phyloP scores from a whole-genome alignment of 2,329 filamentous ascomycete genomes.

The Ceratocystis cacaofunesta region DNA sequence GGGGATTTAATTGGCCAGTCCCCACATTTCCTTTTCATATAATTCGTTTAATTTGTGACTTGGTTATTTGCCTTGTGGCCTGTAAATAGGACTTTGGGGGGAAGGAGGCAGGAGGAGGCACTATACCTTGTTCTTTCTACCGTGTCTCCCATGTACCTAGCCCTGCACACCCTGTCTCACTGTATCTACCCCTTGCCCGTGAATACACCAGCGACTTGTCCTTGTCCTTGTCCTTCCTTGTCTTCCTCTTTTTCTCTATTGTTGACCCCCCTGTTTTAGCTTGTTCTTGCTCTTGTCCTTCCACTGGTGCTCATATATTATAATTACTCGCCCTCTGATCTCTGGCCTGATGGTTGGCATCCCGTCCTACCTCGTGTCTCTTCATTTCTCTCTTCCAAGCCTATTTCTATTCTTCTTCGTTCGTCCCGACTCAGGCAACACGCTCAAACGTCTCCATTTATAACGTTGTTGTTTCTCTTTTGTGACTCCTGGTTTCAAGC shows the following conservation, averaged over 20 bases:
- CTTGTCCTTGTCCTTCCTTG: not conserved
- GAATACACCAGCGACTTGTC: not conserved
- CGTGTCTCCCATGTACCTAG: not conserved
- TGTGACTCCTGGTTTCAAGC: constrained; percentile 12
- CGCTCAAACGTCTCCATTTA: not conserved
- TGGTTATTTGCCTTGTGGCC: not conserved
- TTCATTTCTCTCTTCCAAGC: not conserved
- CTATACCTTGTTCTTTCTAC: not conserved
- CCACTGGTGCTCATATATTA: not conserved
- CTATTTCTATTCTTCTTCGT: not conserved
- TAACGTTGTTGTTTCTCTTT: constrained; percentile 11
- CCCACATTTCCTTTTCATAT: not conserved
- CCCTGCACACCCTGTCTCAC: not conserved
- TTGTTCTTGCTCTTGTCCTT: not conserved
- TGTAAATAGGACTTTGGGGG: not conserved
- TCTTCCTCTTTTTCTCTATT: not conserved
- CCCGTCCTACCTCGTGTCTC: not conserved
- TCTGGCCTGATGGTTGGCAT: not conserved
- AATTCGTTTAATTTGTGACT: not conserved
- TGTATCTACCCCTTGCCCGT: not conserved
- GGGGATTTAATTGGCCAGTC: not conserved
- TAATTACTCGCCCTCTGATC: not conserved
- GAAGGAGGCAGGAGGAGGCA: no score
- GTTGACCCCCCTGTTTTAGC: not conserved
- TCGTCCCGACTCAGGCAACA: not conserved